Base-by-base conservation (phyloP, 1,284 basidiomycete species). In the Heliocybe sulcata region DNA sequence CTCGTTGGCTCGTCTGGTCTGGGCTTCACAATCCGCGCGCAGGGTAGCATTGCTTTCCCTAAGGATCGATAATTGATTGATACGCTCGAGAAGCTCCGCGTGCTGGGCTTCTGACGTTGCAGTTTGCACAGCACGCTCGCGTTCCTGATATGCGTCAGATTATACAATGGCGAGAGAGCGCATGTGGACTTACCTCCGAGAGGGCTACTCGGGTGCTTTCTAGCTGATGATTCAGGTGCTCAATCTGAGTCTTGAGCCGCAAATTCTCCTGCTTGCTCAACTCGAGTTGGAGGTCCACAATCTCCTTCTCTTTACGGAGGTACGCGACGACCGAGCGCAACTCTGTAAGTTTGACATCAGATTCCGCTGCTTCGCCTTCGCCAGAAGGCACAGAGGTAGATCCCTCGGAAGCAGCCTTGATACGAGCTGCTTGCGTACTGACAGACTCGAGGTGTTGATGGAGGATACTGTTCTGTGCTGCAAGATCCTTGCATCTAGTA, bases 1-100 rank as follows among this genome's bases (percentile, higher is more conserved):
- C 38, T 83, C 81, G 49, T 80, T 75, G 10, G 83, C 76, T 49
- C 83, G 84, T 64, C 85, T 87, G 4, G 80, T 70, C 57, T 88
- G 76, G 19, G 71, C 73, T 58, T 91, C 88, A 56, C 79, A 83
- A 56, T 93, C 91, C 33, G 87, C 77, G 52, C 92, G 83, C 1
- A 96, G 77, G 1, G 90, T 93, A 0, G 85, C 81, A 63, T 95
- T 94, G 71, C 90, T 94, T 71, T 96, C 93, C 45, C 92, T 83
- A 6, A 95, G 76, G 54, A 94, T 81, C 58, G 90, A 92, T 56
- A 94, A 77, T 63, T 94, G 88, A 61, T 92, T 90, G 69, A 95
- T 94, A 62, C 90, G 82, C 66, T 94, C 90, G 42, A 95, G 73
- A 45, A 96, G 80, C 65, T 94, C 91, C 12, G 85, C 80, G 60